These are phyloP conservation scores for Rosa multiflora DNA, from an alignment of 306 rosid species.

Conservation along the genomic window DNA sequence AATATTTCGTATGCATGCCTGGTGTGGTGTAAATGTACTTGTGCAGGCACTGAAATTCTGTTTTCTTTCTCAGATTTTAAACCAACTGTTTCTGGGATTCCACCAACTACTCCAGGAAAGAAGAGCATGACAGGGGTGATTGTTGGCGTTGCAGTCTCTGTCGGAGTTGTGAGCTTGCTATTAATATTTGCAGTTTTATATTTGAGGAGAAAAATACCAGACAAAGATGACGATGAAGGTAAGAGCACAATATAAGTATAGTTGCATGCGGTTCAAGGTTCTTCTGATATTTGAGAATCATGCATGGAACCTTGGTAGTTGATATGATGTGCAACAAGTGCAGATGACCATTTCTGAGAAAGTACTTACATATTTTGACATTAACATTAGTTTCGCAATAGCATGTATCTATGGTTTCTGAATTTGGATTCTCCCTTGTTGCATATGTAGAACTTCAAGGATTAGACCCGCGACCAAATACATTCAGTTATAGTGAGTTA, in stretches of 20 bases:
- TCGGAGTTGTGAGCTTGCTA: slow-evolving; percentile 11
- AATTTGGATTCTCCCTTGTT: background rate
- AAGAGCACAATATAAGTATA: background rate
- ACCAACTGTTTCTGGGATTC: slow-evolving; percentile 15
- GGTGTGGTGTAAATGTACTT: background rate
- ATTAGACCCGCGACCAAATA: slow-evolving; percentile 21
- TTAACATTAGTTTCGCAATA: background rate
- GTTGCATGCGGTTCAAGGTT: background rate
- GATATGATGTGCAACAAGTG: too few relatives aligned
- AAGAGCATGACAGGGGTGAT: slow-evolving; percentile 22
- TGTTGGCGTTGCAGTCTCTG: slow-evolving; percentile 14
- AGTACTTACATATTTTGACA: background rate
- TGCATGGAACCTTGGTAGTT: background rate
- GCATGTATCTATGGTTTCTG: background rate
- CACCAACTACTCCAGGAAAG: background rate
- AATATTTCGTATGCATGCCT: background rate
- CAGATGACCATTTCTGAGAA: too few relatives aligned
- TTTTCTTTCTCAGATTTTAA: slow-evolving; percentile 8
- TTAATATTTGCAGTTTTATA: slow-evolving; percentile 5
- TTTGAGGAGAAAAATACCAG: slow-evolving; percentile 3
- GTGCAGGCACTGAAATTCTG: background rate
- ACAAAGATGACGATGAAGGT: slow-evolving; percentile 21
- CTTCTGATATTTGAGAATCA: background rate
- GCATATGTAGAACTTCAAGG: slow-evolving; percentile 19
- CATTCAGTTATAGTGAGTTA: slow-evolving; percentile 30